phyloP scores from a whole-genome alignment of 345 rosid genomes.

The Heritiera littoralis region DNA sequence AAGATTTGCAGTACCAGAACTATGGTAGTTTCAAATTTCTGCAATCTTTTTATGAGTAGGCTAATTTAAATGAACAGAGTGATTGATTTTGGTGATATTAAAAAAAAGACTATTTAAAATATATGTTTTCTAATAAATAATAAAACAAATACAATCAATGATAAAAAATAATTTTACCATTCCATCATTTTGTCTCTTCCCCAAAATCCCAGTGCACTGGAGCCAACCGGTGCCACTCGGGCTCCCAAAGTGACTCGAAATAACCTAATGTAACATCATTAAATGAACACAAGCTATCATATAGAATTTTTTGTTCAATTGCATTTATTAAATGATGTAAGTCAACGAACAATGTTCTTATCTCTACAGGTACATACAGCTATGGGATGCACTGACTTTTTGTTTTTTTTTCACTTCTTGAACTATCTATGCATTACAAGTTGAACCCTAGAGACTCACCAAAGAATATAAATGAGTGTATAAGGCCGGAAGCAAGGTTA shows the following conservation, averaged over 20 bases:
- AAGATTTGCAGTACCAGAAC: not conserved
- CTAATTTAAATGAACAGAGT: too few relatives aligned
- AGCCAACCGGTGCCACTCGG: too few relatives aligned
- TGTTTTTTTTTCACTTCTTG: conserved; percentile 9
- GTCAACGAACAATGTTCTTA: not conserved
- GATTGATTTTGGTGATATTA: too few relatives aligned
- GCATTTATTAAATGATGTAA: not conserved
- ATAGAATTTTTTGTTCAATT: not conserved
- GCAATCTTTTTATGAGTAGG: not conserved
- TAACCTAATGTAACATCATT: too few relatives aligned
- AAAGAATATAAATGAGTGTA: conserved; percentile 1
- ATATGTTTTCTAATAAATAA: too few relatives aligned
- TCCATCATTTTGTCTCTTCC: too few relatives aligned
- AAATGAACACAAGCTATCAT: not conserved
- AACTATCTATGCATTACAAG: conserved; percentile 10
- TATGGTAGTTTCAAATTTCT: not conserved
- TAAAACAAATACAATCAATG: too few relatives aligned
- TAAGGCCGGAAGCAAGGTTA: conserved; percentile 1
- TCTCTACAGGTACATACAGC: conserved; percentile 7
- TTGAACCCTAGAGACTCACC: conserved; percentile 21
- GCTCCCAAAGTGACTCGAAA: too few relatives aligned
- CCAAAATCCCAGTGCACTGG: too few relatives aligned
- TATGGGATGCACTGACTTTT: conserved; percentile 2
- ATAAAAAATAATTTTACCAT: too few relatives aligned
- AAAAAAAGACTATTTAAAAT: too few relatives aligned